Evolutionary conservation across 306 rosid genomes (phyloP).

Genomic region (Corylus americana): DNA sequence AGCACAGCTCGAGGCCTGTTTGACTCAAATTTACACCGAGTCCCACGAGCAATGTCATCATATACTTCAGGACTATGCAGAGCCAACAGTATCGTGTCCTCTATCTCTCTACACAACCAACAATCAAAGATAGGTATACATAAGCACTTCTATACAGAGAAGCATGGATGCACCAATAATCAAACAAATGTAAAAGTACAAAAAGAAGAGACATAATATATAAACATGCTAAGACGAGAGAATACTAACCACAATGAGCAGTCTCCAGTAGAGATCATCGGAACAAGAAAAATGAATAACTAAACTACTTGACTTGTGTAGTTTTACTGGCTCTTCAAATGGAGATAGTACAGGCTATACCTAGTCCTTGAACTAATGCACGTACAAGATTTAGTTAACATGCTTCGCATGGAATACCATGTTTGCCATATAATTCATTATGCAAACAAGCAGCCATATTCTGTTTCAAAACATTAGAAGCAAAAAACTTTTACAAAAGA

Average conservation of each 20-base stretch:
- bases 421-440: conserved; percentile 8
- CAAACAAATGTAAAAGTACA: conserved; percentile 1
- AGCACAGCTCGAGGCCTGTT: conserved; percentile 93
- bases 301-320: conserved; percentile 8
- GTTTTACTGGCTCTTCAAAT: conserved; percentile 9
- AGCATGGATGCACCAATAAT: conserved; percentile 8
- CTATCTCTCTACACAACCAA: conserved; percentile 63
- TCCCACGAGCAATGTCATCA: conserved; percentile 83
- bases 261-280: conserved; percentile 5
- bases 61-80: conserved; percentile 80
- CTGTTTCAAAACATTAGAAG: neutral
- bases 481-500: neutral
- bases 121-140: conserved; percentile 15
- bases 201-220: neutral
- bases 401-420: conserved; percentile 1
- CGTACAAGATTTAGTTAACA: neutral
- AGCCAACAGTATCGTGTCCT: conserved; percentile 83
- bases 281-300: neutral
- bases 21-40: conserved; percentile 81
- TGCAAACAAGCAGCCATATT: neutral
- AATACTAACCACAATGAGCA: neutral
- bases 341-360: neutral
- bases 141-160: conserved; percentile 9
- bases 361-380: conserved; percentile 7
- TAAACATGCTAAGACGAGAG: conserved; percentile 16